A percentile compares a stretch with the other conserved stretches of the same genome.
Evolutionary conservation across 2,329 filamentous ascomycete species (phyloP).

Genomic region (Fusarium mundagurra): DNA sequence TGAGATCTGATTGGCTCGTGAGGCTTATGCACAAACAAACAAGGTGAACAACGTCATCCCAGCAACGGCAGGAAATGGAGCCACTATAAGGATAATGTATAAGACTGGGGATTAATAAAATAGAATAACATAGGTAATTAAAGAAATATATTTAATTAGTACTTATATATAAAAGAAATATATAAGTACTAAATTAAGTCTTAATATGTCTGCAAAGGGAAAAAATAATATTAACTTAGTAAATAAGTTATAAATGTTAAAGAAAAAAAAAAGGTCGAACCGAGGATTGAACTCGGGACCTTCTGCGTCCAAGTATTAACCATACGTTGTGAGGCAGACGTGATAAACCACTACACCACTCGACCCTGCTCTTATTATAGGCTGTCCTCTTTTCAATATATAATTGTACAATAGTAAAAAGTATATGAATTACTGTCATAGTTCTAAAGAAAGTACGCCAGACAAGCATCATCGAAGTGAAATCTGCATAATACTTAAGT

Average conservation of each 20-base stretch:
- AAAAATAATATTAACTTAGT: neutral
- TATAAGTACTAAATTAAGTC: too few relatives aligned
- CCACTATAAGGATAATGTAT: neutral
- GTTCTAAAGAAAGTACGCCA: neutral
- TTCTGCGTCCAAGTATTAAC: neutral
- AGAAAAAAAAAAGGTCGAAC: neutral
- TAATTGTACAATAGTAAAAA: too few relatives aligned
- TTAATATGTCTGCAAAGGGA: neutral
- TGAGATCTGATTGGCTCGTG: constrained; percentile 30
- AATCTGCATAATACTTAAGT: neutral
- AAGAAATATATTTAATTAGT: neutral
- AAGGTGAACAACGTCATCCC: constrained; percentile 27
- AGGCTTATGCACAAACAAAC: constrained; percentile 31
- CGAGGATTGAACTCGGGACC: constrained; percentile 5
- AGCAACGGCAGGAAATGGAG: neutral
- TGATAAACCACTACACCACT: constrained; percentile 18
- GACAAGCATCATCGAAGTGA: neutral
- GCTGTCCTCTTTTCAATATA: fast-evolving
- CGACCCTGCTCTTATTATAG: neutral
- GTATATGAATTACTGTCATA: neutral
- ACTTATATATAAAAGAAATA: neutral
- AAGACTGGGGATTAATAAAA: neutral
- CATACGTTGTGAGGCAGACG: neutral
- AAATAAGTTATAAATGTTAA: fast-evolving
- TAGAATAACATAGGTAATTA: too few relatives aligned